These are phyloP conservation scores for Calonectria multiphialidica DNA, from an alignment of 2,329 filamentous ascomycete genomes.

Conservation along the genomic window DNA sequence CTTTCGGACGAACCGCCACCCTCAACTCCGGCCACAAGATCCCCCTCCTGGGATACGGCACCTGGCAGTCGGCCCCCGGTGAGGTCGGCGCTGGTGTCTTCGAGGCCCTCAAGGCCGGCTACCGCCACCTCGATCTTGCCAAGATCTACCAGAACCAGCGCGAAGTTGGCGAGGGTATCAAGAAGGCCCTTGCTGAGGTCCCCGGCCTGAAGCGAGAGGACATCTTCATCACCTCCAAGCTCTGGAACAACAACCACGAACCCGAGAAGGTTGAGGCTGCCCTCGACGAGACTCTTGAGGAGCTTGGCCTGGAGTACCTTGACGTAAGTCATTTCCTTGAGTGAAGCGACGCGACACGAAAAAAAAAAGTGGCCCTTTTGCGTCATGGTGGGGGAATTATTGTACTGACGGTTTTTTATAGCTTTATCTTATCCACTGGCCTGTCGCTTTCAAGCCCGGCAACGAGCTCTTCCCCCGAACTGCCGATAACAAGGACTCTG, in stretches of 20 bases:
- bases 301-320: slow-evolving; percentile 68
- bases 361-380: neutral
- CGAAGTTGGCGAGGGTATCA: slow-evolving; percentile 69
- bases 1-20: slow-evolving; percentile 66
- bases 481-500: slow-evolving; percentile 37
- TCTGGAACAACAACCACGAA: slow-evolving; percentile 71
- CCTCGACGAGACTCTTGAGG: slow-evolving; percentile 66
- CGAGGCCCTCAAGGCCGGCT: slow-evolving; percentile 72
- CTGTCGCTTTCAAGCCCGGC: slow-evolving; percentile 58
- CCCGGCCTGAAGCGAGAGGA: slow-evolving; percentile 66
- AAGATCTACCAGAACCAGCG: slow-evolving; percentile 74
- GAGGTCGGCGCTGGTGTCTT: slow-evolving; percentile 75
- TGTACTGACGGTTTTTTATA: slow-evolving; percentile 27
- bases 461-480: slow-evolving; percentile 59
- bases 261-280: slow-evolving; percentile 70
- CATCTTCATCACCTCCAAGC: slow-evolving; percentile 76
- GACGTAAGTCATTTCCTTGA: slow-evolving; percentile 50
- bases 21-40: slow-evolving; percentile 76
- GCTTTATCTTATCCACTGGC: slow-evolving; percentile 76
- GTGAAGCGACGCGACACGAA: neutral
- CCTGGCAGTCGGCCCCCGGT: slow-evolving; percentile 76
- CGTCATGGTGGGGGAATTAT: neutral
- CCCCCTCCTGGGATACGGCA: slow-evolving; percentile 70
- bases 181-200: slow-evolving; percentile 58
- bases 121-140: slow-evolving; percentile 70